A percentile compares a stretch with the other conserved stretches of the same genome.
These are phyloP conservation scores for Botryotinia calthae DNA, from an alignment of 2,329 filamentous ascomycete species.

Conservation along the genomic window DNA sequence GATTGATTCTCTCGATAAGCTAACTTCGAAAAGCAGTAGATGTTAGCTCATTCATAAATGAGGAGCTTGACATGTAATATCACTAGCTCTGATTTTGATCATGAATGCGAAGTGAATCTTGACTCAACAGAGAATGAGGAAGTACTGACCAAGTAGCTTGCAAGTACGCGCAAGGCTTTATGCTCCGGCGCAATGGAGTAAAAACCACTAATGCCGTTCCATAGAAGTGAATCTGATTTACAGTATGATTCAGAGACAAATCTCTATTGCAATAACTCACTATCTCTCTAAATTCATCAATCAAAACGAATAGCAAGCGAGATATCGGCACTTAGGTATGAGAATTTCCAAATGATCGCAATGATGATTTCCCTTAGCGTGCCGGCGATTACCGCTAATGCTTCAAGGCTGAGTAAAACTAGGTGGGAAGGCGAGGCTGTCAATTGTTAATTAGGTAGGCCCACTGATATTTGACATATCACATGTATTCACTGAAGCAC, in stretches of 20 bases:
- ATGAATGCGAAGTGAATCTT: background rate
- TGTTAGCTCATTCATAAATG: background rate
- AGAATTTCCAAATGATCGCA: conserved; percentile 22
- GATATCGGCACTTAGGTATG: conserved; percentile 1
- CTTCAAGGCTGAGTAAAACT: conserved; percentile 9
- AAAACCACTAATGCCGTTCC: conserved; percentile 11
- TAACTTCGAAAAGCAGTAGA: background rate
- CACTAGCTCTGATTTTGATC: background rate
- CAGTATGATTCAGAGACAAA: background rate
- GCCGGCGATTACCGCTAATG: conserved; percentile 13
- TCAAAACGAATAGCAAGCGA: background rate
- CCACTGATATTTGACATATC: background rate
- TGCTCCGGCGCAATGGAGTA: conserved; percentile 23
- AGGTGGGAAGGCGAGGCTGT: conserved; percentile 4
- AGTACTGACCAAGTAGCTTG: conserved; percentile 19
- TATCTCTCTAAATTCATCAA: background rate
- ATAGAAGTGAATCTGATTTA: conserved; percentile 21
- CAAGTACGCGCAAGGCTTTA: conserved; percentile 21
- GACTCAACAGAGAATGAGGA: background rate
- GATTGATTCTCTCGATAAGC: background rate
- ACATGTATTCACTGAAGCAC: background rate
- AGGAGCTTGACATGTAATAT: background rate
- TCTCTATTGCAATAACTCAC: background rate
- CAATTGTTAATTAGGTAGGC: background rate
- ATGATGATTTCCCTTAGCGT: conserved; percentile 22